Percentiles rank a stretch among this genome's conserved stretches.
phyloP scores from a whole-genome alignment of 1,284 basidiomycete species.

The Malassezia arunalokei region DNA sequence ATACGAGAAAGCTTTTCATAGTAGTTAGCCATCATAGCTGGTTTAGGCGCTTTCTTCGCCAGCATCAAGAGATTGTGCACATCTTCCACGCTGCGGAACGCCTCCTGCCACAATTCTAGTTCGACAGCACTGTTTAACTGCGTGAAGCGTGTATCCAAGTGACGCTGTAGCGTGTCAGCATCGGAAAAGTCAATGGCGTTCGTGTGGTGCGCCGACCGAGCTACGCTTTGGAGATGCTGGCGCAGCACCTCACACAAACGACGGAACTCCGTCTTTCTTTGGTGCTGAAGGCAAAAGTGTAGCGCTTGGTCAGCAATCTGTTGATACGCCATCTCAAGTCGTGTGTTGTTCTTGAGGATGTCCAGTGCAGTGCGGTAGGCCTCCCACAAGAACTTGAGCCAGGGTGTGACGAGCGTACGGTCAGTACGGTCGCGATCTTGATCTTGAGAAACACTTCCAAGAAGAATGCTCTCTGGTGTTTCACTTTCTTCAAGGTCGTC shows the following conservation, averaged over 20 bases:
- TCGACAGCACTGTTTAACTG: slow-evolving; percentile 97
- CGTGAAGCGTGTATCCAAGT: slow-evolving; percentile 93
- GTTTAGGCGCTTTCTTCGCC: slow-evolving; percentile 74
- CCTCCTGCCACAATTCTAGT: slow-evolving; percentile 98
- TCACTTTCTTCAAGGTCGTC: slow-evolving; percentile 56
- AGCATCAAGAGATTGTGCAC: slow-evolving; percentile 89
- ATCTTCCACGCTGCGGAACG: slow-evolving; percentile 95
- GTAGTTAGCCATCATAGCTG: slow-evolving; percentile 97
- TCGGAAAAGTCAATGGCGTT: slow-evolving; percentile 97
- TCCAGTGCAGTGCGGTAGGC: slow-evolving; percentile 92
- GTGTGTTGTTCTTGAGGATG: slow-evolving; percentile 90
- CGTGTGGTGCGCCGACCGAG: slow-evolving; percentile 87
- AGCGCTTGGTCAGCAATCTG: slow-evolving; percentile 94
- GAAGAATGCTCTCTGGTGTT: slow-evolving; percentile 77
- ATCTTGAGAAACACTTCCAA: slow-evolving; percentile 76
- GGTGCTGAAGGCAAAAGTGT: slow-evolving; percentile 85
- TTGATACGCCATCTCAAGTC: slow-evolving; percentile 90
- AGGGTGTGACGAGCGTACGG: slow-evolving; percentile 85
- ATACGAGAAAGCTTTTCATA: slow-evolving; percentile 96
- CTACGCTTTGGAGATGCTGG: slow-evolving; percentile 83
- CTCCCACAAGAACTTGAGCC: slow-evolving; percentile 98
- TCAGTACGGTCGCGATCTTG: slow-evolving; percentile 92
- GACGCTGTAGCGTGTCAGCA: slow-evolving; percentile 86
- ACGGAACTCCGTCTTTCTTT: slow-evolving; percentile 93
- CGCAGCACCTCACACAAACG: slow-evolving; percentile 92